These are phyloP conservation scores for Jasminum sambac DNA, from an alignment of 257 asterid species.

Conservation along the genomic window DNA sequence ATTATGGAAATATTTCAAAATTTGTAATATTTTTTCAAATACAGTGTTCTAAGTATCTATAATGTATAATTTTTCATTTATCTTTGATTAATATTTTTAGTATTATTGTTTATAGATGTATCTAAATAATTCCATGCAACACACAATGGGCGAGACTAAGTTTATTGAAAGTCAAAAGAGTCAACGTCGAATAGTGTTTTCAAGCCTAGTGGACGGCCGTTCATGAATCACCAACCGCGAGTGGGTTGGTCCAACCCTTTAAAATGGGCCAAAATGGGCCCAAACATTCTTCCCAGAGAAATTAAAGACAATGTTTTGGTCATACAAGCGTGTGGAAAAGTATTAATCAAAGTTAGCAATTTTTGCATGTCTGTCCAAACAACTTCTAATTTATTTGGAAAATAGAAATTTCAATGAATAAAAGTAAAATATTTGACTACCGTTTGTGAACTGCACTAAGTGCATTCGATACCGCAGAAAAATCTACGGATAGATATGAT, in stretches of 20 bases:
- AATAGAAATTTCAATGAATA: not conserved
- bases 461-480: too few species aligned
- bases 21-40: too few species aligned
- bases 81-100: too few species aligned
- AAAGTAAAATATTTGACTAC: not conserved
- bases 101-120: too few species aligned
- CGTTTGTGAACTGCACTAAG: not conserved
- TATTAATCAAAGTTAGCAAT: not conserved
- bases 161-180: constrained; percentile 24
- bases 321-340: constrained; percentile 25
- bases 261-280: not conserved
- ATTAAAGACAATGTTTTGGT: constrained; percentile 23
- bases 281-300: too few species aligned
- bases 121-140: too few species aligned
- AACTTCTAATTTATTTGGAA: not conserved
- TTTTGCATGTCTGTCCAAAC: not conserved
- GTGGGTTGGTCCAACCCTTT: constrained; percentile 2
- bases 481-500: too few species aligned
- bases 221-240: constrained; percentile 6
- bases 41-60: too few species aligned
- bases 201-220: constrained; percentile 28
- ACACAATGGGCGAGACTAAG: too few species aligned
- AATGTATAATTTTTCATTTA: too few species aligned
- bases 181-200: constrained; percentile 29
- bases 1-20: too few species aligned